Evolutionary conservation across 257 asterid species (phyloP), one percentile per base, ranked within the genome.

Genomic region (Nicotiana tomentosiformis): DNA sequence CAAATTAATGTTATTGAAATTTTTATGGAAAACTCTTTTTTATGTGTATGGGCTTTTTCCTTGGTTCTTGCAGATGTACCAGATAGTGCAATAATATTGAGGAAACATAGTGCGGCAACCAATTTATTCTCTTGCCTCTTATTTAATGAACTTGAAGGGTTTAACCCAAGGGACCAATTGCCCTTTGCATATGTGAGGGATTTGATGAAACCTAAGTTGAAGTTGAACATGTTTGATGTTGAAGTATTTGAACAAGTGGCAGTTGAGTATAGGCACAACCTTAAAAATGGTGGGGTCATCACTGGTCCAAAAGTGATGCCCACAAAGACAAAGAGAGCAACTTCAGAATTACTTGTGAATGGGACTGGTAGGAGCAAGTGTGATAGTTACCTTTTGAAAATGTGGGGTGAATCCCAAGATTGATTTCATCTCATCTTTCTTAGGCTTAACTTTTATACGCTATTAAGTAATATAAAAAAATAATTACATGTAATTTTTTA

Each of bases 181-280:
- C 87, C 97, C 0, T 96, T 96, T 89, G 98, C 98, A 43, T 94
- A 86, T 85, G 97, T 96, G 84, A 93, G 98, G 86, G 99, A 96
- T 84, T 85, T 76, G 46, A 93, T 94, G 98, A 89, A 82, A 18
- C 94, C 95, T 5, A 83, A 84, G 80, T 14, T 88, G 80, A 91
- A 87, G 10, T 5, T 96, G 58, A 94, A 94, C 90, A 94, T 94
- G 99, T 94, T 96, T 81, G 97, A 94, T 60, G 93, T 86, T 5
- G 97, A 96, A 89, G 98, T 94, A 1, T 90, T 96, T 77, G 99
- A 96, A 77, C 98, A 90, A 17, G 85, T 96, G 62, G 95, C 93
- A 37, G 18, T 90, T 18, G 99, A 96, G 88, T 96, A 94, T 26
- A 92, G 99, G 84, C 99, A 94, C 91, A 96, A 87, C 87, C 85